A percentile compares a stretch with the other conserved stretches of the same genome.
phyloP scores from a whole-genome alignment of 768 basidiomycete species.

The Termitomyces sp. region DNA sequence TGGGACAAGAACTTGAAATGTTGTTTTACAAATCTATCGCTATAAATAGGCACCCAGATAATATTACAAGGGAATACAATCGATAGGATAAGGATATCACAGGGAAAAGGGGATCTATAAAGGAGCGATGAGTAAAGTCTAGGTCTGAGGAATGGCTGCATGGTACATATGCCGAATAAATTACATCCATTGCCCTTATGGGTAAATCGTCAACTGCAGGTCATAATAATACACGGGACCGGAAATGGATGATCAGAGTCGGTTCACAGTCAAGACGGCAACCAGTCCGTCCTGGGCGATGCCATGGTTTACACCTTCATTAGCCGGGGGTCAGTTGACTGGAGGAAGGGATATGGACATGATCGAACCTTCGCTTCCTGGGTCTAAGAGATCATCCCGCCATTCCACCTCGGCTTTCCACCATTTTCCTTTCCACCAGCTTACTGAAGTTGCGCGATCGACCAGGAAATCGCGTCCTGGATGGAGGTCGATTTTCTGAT shows the following conservation, averaged over 20 bases:
- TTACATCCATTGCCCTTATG: neutral
- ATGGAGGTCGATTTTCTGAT: neutral
- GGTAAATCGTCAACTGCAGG: neutral
- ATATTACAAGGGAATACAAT: neutral
- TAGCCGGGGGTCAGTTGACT: neutral
- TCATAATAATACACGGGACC: neutral
- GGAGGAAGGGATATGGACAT: neutral
- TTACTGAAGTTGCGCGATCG: conserved; percentile 55
- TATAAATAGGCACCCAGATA: too few relatives aligned
- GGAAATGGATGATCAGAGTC: neutral
- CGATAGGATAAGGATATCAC: neutral
- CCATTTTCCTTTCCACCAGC: conserved; percentile 58
- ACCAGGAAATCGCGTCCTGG: conserved; percentile 76
- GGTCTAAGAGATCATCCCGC: conserved; percentile 63
- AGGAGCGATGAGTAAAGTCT: conserved; percentile 1
- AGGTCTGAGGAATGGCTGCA: neutral
- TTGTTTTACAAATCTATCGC: too few relatives aligned
- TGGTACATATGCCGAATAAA: conserved; percentile 7
- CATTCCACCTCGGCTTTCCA: conserved; percentile 82
- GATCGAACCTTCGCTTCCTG: conserved; percentile 60
- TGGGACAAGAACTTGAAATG: too few relatives aligned
- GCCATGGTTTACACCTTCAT: conserved; percentile 71
- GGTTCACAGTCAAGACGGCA: conserved; percentile 68
- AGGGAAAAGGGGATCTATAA: neutral
- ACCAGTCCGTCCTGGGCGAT: conserved; percentile 79